phyloP scores from a whole-genome alignment of 805 yeast genomes.

The Saturnispora saitoi region DNA sequence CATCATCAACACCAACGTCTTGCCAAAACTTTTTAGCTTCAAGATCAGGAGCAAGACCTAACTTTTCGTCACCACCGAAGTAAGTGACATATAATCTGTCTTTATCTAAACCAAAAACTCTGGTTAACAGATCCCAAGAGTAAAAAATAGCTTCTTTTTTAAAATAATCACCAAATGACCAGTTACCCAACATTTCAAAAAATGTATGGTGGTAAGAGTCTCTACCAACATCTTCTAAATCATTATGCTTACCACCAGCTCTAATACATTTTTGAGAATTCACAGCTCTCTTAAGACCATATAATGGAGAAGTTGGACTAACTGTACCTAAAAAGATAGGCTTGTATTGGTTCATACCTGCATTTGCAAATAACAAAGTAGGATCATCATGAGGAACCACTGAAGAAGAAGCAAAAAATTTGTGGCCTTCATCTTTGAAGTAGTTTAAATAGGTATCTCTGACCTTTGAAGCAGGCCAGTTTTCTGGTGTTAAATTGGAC shows the following conservation, averaged over 20 bases:
- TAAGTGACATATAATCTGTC: conserved; percentile 90
- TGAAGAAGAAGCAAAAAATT: conserved; percentile 83
- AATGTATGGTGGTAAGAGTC: conserved; percentile 98
- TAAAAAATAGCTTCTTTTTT: conserved; percentile 83
- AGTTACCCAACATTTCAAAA: conserved; percentile 98
- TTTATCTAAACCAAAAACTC: conserved; percentile 68
- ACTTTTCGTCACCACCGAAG: conserved; percentile 83
- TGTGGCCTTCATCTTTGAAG: conserved; percentile 63
- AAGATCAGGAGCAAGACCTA: conserved; percentile 83
- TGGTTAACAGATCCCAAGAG: conserved; percentile 88
- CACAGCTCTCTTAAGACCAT: conserved; percentile 76
- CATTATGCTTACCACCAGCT: conserved; percentile 99
- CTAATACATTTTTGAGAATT: conserved; percentile 98
- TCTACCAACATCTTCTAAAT: conserved; percentile 95
- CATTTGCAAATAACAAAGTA: conserved; percentile 90
- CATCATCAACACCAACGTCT: conserved; percentile 80
- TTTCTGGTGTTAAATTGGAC: conserved; percentile 15
- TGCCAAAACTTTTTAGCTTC: conserved; percentile 89
- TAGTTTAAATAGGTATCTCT: conserved; percentile 81
- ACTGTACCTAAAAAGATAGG: conserved; percentile 96
- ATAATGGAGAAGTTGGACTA: conserved; percentile 86
- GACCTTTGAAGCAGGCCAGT: conserved; percentile 44
- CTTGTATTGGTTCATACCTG: conserved; percentile 99
- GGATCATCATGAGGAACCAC: conserved; percentile 98
- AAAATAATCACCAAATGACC: conserved; percentile 99